Evolutionary conservation across 1,284 basidiomycete species (phyloP).

Genomic region (Rhodotorula sp.): DNA sequence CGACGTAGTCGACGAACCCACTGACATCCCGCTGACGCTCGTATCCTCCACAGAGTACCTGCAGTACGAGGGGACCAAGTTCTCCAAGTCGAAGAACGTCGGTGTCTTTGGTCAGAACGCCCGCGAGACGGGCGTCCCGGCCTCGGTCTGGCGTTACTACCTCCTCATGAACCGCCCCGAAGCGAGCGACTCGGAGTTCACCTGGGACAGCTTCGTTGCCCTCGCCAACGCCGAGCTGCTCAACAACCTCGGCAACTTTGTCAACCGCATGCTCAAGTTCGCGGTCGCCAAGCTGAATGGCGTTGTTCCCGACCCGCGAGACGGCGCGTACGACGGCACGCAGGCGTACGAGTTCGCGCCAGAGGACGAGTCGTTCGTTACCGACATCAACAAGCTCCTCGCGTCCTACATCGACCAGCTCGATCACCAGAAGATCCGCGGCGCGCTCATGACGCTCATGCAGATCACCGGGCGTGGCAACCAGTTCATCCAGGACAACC

Average conservation of each 20-base stretch:
- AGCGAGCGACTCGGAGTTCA: conserved; percentile 92
- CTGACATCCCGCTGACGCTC: neutral
- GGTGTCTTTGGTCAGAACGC: conserved; percentile 97
- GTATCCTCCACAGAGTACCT: conserved; percentile 72
- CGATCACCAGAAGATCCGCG: conserved; percentile 87
- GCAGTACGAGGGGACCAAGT: conserved; percentile 98
- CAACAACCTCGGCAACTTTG: conserved; percentile 98
- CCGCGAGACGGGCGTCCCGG: conserved; percentile 84
- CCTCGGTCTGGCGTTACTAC: conserved; percentile 97
- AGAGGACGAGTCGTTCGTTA: conserved; percentile 74
- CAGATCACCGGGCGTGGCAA: conserved; percentile 89
- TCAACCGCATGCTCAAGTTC: conserved; percentile 92
- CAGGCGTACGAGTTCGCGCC: conserved; percentile 56
- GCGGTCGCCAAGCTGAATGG: conserved; percentile 81
- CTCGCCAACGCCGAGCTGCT: conserved; percentile 87
- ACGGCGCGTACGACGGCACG: conserved; percentile 64
- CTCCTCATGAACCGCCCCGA: conserved; percentile 91
- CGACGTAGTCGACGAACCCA: neutral
- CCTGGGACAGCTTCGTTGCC: conserved; percentile 92
- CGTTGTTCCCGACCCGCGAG: conserved; percentile 66
- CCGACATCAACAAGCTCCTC: conserved; percentile 76
- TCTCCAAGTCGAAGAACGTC: conserved; percentile 94
- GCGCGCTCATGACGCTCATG: conserved; percentile 87
- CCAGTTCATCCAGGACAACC: conserved; percentile 86
- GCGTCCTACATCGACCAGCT: conserved; percentile 82